phyloP scores from a whole-genome alignment of 345 rosid genomes.

The Erysimum cheiranthoides region DNA sequence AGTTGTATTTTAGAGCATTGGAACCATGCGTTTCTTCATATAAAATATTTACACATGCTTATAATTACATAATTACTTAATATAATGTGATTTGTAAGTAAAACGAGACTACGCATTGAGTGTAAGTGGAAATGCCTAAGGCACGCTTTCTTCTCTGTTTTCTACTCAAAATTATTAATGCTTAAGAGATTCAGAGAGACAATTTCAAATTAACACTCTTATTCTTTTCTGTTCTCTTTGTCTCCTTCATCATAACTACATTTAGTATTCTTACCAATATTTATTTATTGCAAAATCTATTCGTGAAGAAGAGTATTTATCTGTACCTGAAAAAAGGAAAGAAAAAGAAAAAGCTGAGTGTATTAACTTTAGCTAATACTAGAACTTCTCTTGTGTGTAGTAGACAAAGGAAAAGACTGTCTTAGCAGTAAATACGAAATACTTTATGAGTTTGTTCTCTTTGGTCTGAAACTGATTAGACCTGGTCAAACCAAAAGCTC shows the following conservation, averaged over 20 bases:
- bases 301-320: constrained; percentile 2
- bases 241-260: constrained; percentile 22
- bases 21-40: neutral
- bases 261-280: neutral
- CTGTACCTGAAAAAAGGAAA: neutral
- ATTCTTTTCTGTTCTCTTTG: constrained; percentile 13
- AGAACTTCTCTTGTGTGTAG: neutral
- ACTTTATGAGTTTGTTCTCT: constrained; percentile 27
- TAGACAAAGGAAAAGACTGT: constrained; percentile 17
- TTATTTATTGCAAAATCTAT: constrained; percentile 18
- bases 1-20: constrained; percentile 10
- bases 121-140: constrained; percentile 6
- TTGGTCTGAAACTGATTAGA: constrained; percentile 43
- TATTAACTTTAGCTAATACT: neutral
- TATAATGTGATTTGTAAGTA: constrained; percentile 1
- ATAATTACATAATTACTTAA: neutral
- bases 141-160: constrained; percentile 21
- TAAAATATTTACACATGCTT: neutral
- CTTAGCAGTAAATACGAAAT: constrained; percentile 15
- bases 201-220: constrained; percentile 6
- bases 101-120: constrained; percentile 18
- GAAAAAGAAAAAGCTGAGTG: neutral
- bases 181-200: constrained; percentile 10
- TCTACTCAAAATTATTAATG: constrained; percentile 19
- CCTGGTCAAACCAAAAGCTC: constrained; percentile 45